These are phyloP conservation scores for Tolypocladium amazonense DNA, from an alignment of 2,329 filamentous ascomycete species.

Conservation along the genomic window DNA sequence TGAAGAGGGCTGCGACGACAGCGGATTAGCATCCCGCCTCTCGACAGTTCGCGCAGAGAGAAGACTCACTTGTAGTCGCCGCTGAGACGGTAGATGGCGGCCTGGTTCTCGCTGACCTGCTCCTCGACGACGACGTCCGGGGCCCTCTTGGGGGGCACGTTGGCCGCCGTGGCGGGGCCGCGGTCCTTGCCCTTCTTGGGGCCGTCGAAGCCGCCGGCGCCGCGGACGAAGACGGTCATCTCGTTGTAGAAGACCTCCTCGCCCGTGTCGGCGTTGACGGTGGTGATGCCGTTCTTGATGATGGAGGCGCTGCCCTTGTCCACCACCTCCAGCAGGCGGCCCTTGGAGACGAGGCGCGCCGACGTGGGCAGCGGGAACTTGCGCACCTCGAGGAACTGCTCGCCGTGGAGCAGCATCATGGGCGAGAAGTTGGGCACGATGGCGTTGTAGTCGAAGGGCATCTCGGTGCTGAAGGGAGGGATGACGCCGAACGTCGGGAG, in stretches of 20 bases:
- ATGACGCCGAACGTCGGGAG: conserved; percentile 94
- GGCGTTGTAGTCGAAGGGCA: conserved; percentile 69
- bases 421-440: conserved; percentile 93
- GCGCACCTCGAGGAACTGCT: conserved; percentile 93
- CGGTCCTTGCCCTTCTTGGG: conserved; percentile 66
- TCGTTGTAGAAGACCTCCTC: conserved; percentile 97
- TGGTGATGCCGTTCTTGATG: conserved; percentile 69
- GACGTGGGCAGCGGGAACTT: conserved; percentile 86
- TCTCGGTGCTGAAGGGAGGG: conserved; percentile 77
- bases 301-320: conserved; percentile 91
- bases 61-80: conserved; percentile 71
- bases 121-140: conserved; percentile 80
- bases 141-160: conserved; percentile 64
- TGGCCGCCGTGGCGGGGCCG: conserved; percentile 67
- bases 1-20: conserved; percentile 58
- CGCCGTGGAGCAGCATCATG: conserved; percentile 98
- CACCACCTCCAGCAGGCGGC: conserved; percentile 81
- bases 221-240: conserved; percentile 82
- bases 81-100: conserved; percentile 82
- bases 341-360: conserved; percentile 63
- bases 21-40: not conserved
- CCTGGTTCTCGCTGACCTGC: conserved; percentile 81
- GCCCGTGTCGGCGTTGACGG: conserved; percentile 72
- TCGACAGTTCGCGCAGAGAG: not conserved
- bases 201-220: conserved; percentile 83